phyloP scores from a whole-genome alignment of 2,329 filamentous ascomycete genomes.

The Graphiopsis chlorocephala region DNA sequence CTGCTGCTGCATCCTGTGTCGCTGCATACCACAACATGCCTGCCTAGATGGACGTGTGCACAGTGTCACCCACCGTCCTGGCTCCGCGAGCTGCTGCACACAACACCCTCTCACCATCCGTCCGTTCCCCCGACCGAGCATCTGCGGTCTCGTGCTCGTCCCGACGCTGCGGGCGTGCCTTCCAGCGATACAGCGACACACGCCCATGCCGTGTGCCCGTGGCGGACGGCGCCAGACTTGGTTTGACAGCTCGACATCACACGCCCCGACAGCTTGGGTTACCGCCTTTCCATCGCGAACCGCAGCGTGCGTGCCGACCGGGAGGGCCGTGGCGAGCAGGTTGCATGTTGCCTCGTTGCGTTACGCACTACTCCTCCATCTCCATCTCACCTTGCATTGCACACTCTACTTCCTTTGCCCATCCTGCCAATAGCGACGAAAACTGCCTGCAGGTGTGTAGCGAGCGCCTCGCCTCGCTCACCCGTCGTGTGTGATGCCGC shows the following conservation, averaged over 20 bases:
- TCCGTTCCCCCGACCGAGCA: conserved; percentile 10
- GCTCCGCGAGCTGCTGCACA: not conserved
- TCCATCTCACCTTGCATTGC: conserved; percentile 6
- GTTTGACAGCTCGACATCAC: conserved; percentile 9
- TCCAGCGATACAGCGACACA: conserved; percentile 7
- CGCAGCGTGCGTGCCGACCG: not conserved
- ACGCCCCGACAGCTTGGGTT: not conserved
- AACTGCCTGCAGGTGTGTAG: not conserved
- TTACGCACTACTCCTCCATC: not conserved
- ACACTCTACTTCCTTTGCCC: not conserved
- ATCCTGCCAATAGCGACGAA: not conserved
- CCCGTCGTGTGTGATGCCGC: not conserved
- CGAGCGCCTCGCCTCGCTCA: not conserved
- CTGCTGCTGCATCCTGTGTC: not conserved
- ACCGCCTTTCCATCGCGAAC: conserved; percentile 9
- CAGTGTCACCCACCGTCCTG: not conserved
- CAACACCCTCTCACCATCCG: not conserved
- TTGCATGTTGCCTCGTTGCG: not conserved
- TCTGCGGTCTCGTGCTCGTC: conserved; percentile 10
- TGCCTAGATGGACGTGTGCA: not conserved
- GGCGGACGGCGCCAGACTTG: conserved; percentile 2
- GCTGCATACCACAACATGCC: not conserved
- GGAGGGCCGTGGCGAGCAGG: not conserved
- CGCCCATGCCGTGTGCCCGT: conserved; percentile 4
- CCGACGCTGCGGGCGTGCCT: conserved; percentile 1